Evolutionary conservation across 2,329 filamentous ascomycete genomes (phyloP).

Genomic region (Botryotinia narcissicola): DNA sequence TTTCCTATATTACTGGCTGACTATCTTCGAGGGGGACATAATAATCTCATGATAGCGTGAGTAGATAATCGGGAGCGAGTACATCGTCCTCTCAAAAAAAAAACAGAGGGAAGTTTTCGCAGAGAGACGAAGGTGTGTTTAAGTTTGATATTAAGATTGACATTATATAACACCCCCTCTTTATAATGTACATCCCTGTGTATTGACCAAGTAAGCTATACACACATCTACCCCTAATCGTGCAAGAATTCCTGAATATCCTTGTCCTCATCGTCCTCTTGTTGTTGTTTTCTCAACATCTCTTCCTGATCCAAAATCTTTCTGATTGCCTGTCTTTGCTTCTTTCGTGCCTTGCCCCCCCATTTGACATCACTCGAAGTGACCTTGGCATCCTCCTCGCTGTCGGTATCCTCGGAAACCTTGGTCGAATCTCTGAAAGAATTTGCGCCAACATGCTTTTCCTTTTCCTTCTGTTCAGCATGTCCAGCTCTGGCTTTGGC

Average conservation of each 20-base stretch:
- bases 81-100: not conserved
- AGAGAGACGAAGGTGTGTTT: not conserved
- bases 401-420: constrained; percentile 52
- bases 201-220: not conserved
- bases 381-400: constrained; percentile 44
- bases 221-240: constrained; percentile 41
- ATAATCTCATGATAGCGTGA: not conserved
- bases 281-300: constrained; percentile 49
- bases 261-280: constrained; percentile 68
- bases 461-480: constrained; percentile 30
- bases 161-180: constrained; percentile 16
- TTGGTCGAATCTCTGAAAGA: constrained; percentile 53
- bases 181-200: not conserved
- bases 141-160: constrained; percentile 6
- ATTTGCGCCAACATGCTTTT: constrained; percentile 55
- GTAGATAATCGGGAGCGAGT: not conserved
- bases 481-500: constrained; percentile 48
- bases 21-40: not conserved
- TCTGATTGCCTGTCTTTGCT: constrained; percentile 66
- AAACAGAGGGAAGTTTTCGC: not conserved
- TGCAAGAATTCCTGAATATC: constrained; percentile 72
- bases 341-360: constrained; percentile 68
- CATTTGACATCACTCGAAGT: constrained; percentile 48
- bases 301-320: constrained; percentile 63
- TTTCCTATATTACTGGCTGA: not conserved